Evolutionary conservation across 345 rosid species (phyloP).

Genomic region (Salix caprea): DNA sequence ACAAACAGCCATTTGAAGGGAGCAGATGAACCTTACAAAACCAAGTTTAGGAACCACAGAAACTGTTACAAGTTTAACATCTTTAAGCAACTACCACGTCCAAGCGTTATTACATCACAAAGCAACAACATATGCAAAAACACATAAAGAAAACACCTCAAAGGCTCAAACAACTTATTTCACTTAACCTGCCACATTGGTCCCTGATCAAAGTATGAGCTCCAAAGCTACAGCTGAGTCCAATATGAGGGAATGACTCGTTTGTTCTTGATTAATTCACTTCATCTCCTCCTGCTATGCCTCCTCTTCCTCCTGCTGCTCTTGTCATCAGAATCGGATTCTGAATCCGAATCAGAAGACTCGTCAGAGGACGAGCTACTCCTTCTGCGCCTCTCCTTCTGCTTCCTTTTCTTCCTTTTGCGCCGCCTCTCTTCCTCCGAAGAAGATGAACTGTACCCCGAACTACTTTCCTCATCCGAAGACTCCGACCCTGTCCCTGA

Average conservation of each 20-base stretch:
- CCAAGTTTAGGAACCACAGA: not conserved
- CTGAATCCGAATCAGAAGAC: conserved; percentile 69
- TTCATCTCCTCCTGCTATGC: conserved; percentile 48
- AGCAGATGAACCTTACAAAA: not conserved
- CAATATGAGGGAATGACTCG: not conserved
- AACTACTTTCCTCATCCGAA: conserved; percentile 64
- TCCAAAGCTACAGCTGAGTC: not conserved
- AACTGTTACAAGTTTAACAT: not conserved
- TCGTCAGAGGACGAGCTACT: conserved; percentile 74
- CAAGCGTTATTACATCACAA: conserved; percentile 8
- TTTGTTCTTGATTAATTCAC: not conserved
- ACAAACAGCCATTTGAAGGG: not conserved
- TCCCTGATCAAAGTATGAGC: not conserved
- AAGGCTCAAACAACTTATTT: conserved; percentile 11
- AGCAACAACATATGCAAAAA: not conserved
- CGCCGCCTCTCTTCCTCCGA: conserved; percentile 68
- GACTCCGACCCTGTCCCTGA: conserved; percentile 58
- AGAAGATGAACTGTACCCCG: conserved; percentile 60
- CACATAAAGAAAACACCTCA: not conserved
- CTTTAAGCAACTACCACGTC: not conserved
- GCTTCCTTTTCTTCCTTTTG: conserved; percentile 63
- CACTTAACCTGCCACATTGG: not conserved
- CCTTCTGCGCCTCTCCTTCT: conserved; percentile 55
- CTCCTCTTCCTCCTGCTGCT: conserved; percentile 60
- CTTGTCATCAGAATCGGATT: conserved; percentile 66